Conservation (phyloP, 257 asterid genomes). For the Solanum piurae region DNA sequence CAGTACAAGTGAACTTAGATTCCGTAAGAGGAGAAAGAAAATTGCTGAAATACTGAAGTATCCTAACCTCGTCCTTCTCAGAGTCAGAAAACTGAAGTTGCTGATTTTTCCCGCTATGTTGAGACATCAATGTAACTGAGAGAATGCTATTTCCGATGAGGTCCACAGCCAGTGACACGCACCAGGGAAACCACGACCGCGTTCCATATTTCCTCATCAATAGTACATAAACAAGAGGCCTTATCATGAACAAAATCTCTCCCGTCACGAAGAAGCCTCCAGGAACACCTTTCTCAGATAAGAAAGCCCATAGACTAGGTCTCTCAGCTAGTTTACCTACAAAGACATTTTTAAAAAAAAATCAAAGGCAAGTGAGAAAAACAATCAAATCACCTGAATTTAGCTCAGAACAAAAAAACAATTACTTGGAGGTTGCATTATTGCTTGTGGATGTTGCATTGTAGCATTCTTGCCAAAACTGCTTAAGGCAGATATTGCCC, state of each 20-base stretch:
- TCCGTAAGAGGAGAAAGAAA: background rate
- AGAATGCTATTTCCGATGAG: conserved; percentile 57
- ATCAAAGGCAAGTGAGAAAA: background rate
- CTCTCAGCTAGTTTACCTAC: conserved; percentile 11
- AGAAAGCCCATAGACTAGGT: conserved; percentile 42
- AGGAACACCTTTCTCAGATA: conserved; percentile 59
- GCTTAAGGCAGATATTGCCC: conserved; percentile 79
- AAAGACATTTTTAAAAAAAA: background rate
- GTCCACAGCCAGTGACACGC: conserved; percentile 59
- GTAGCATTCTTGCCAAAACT: conserved; percentile 73
- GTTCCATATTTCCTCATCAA: conserved; percentile 62
- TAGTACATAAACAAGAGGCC: conserved; percentile 80
- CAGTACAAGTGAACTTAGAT: background rate
- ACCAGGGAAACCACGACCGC: conserved; percentile 85
- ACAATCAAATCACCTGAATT: background rate
- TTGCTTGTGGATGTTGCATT: conserved; percentile 55
- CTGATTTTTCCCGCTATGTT: conserved; percentile 16
- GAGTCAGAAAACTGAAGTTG: conserved; percentile 27
- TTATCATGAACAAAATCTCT: conserved; percentile 67
- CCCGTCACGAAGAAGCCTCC: conserved; percentile 70
- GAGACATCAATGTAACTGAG: conserved; percentile 24
- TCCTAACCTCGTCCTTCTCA: conserved; percentile 74
- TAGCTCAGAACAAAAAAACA: background rate
- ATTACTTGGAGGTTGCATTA: conserved; percentile 52
- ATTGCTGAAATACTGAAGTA: background rate